Base-by-base conservation (phyloP, 2,329 filamentous ascomycete genomes). In the Ascochyta pisi region DNA sequence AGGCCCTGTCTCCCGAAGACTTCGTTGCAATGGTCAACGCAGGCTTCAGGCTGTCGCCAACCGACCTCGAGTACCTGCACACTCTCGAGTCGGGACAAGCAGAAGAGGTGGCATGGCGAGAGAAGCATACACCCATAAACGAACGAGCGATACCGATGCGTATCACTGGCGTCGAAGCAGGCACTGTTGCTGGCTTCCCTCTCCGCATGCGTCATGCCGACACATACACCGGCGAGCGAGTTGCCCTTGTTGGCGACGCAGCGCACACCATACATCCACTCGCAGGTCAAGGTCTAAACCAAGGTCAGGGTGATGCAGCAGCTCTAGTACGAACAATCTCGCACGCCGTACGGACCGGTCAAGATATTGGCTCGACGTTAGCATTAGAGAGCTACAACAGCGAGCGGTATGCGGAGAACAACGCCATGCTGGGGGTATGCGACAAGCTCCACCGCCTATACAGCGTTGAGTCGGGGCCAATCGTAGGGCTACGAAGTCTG, bases 391-490 rank as follows among this genome's bases (percentile, higher is more conserved):
- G 85, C 15, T 99, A 98, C 77, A 87, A 87, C 62, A 82, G 84
- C 1, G 91, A 95, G 69, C 84, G 93, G 35, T 99, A 96, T 75
- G 84, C 88, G 2, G 85, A 87, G 37, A 98, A 98, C 76, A 90
- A 82, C 57, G 83, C 89, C 57, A 83, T 96, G 74, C 81, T 93
- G 50, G 93, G 86, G 52, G 89, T 89, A 41, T 91, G 87, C 63
- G 94, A 98, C 78, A 94, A 97, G 78, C 80, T 98, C 65, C 92
- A 97, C 76, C 96, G 94, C 79, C 78, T 97, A 39, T 98, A 96
- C 76, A 89, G 89, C n/a, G 86, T 91, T 0, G 87, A 86, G 22
- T 87, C 85, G 58, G 91, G 91, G 0, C 92, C 92, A 1, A 77
- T 98, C 31, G 90, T 96, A 16, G 89, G 89, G 65, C 80, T 93